Percentiles rank a stretch among this genome's conserved stretches.
phyloP scores from a whole-genome alignment of 192 early-diverging fungal species.

The Phycomyces blakesleeanus region DNA sequence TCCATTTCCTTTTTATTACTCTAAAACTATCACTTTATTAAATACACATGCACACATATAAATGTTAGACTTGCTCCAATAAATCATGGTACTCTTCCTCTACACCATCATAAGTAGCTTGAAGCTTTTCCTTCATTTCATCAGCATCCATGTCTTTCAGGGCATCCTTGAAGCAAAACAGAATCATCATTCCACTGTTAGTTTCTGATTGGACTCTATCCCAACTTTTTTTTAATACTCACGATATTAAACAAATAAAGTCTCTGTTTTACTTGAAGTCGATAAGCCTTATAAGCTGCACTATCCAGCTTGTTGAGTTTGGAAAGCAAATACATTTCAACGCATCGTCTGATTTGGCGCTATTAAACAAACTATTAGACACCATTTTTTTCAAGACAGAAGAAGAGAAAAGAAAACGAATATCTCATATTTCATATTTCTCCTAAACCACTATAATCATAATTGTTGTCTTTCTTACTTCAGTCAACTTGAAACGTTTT shows the following conservation, averaged over 20 bases:
- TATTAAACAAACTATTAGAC: conserved; percentile 22
- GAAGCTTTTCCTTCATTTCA: conserved; percentile 68
- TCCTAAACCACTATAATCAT: neutral
- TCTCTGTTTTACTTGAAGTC: conserved; percentile 81
- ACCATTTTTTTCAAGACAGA: too few relatives aligned
- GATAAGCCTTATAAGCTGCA: conserved; percentile 49
- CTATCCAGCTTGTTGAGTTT: conserved; percentile 53
- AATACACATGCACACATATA: neutral
- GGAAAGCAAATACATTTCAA: conserved; percentile 73
- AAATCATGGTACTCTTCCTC: conserved; percentile 75
- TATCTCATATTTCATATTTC: neutral
- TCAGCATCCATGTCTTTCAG: conserved; percentile 58
- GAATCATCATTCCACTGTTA: neutral
- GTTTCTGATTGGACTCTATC: neutral
- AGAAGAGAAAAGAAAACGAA: neutral
- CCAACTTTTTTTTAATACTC: conserved; percentile 10
- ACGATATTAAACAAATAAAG: conserved; percentile 77
- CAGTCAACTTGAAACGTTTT: conserved; percentile 69
- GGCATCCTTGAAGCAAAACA: conserved; percentile 51
- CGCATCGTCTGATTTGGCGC: conserved; percentile 77
- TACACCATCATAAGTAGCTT: conserved; percentile 70
- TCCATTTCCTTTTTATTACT: too few relatives aligned
- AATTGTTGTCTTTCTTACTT: conserved; percentile 40
- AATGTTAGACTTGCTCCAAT: conserved; percentile 40
- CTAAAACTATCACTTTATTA: neutral